Percentiles rank a stretch among this genome's conserved stretches.
Conservation (phyloP, 2,329 filamentous ascomycete species). For the Aschersonia sp. region DNA sequence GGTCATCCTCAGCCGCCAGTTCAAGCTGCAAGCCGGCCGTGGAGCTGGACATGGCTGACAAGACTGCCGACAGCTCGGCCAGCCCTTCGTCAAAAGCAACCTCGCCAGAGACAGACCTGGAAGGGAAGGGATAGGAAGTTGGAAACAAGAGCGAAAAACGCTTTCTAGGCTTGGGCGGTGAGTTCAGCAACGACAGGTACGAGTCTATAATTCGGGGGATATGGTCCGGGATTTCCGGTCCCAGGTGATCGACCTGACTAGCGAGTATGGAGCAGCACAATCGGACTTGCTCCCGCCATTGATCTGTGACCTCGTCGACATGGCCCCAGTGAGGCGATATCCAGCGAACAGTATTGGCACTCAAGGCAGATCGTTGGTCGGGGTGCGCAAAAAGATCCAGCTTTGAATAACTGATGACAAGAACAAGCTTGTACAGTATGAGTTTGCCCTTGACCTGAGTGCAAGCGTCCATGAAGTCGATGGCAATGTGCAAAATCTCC, state of each 20-base stretch:
- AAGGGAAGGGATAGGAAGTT: slow-evolving; percentile 76
- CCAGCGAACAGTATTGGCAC: slow-evolving; percentile 78
- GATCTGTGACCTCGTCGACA: slow-evolving; percentile 56
- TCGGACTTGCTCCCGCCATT: slow-evolving; percentile 87
- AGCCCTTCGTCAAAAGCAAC: slow-evolving; percentile 68
- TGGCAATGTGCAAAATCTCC: slow-evolving; percentile 81
- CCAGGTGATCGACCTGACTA: slow-evolving; percentile 66
- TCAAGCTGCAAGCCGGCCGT: slow-evolving; percentile 61
- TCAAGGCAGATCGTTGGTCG: slow-evolving; percentile 59
- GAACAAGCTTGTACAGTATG: slow-evolving; percentile 77
- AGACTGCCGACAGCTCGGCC: slow-evolving; percentile 74
- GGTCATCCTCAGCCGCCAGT: slow-evolving; percentile 55
- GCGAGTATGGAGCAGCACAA: slow-evolving; percentile 87
- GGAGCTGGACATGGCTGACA: slow-evolving; percentile 68
- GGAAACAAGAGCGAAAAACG: slow-evolving; percentile 83
- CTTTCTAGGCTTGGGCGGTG: slow-evolving; percentile 37
- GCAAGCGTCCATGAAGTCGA: slow-evolving; percentile 90
- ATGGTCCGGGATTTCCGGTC: slow-evolving; percentile 73
- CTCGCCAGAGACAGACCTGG: slow-evolving; percentile 48
- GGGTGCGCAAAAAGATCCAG: slow-evolving; percentile 69
- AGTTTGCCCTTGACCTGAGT: slow-evolving; percentile 78
- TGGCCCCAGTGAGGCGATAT: slow-evolving; percentile 88
- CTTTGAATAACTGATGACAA: slow-evolving; percentile 84
- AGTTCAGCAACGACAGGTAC: slow-evolving; percentile 59
- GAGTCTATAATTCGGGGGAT: slow-evolving; percentile 85